These are phyloP conservation scores for Termitomyces titanicus DNA, from an alignment of 768 basidiomycete genomes.

Conservation along the genomic window DNA sequence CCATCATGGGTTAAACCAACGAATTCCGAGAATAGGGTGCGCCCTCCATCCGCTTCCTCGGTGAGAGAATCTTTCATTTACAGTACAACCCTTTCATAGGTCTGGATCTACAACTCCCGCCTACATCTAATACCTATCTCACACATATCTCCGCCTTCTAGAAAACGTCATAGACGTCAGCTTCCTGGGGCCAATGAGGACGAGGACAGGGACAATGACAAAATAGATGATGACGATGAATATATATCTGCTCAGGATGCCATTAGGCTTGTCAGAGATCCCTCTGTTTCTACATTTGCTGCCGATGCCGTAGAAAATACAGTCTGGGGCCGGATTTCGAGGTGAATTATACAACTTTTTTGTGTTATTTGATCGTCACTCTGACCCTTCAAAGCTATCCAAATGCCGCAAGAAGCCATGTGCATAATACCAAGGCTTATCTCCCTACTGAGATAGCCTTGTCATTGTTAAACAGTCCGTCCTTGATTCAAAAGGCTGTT, in stretches of 20 bases:
- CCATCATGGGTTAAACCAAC: slow-evolving; percentile 90
- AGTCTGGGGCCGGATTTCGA: slow-evolving; percentile 68
- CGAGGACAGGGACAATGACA: slow-evolving; percentile 40
- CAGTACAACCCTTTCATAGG: slow-evolving; percentile 44
- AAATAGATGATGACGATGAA: slow-evolving; percentile 34
- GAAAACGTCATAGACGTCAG: slow-evolving; percentile 45
- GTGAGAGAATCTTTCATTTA: slow-evolving; percentile 31
- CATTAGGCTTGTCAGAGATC: slow-evolving; percentile 55
- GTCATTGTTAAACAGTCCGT: slow-evolving; percentile 58
- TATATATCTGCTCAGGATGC: slow-evolving; percentile 64
- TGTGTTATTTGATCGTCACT: neutral
- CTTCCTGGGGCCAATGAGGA: slow-evolving; percentile 43
- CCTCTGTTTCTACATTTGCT: slow-evolving; percentile 52
- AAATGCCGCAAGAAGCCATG: slow-evolving; percentile 53
- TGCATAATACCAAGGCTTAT: slow-evolving; percentile 76
- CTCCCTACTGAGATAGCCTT: slow-evolving; percentile 78
- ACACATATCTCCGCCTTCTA: slow-evolving; percentile 65
- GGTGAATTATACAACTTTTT: slow-evolving; percentile 35
- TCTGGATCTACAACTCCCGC: slow-evolving; percentile 84
- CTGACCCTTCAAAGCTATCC: slow-evolving; percentile 58
- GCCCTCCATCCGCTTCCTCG: slow-evolving; percentile 32
- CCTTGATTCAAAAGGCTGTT: slow-evolving; percentile 79
- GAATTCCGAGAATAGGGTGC: slow-evolving; percentile 90
- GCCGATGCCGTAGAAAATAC: slow-evolving; percentile 55
- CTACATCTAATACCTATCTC: slow-evolving; percentile 86